Base-by-base conservation (phyloP, 805 yeast species). In the Cyberlindnera petersonii region DNA sequence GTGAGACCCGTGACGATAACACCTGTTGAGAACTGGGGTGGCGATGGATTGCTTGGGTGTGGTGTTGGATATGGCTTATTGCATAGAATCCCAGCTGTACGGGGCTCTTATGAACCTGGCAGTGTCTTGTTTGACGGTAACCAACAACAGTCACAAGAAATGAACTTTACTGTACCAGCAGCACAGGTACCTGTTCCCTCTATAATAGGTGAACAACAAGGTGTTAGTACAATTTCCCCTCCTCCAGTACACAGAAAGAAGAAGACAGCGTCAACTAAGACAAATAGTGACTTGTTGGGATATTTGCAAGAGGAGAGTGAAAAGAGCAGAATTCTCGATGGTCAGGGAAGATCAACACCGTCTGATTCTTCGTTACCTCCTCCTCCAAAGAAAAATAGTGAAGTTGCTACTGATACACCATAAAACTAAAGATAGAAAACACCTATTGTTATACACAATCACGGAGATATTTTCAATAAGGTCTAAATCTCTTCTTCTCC, bases 21-120 rank as follows among this genome's bases (percentile, higher is more conserved):
- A 38, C 83, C 86, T 3, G 65, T 72, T n/a, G 71, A 72, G n/a
- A 60, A 65, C 14, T 85, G 93, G 87, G 86, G 88, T n/a, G 87
- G 89, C 13, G 73, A 68, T 47, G 95, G 96, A 1, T 67, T 87
- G 26, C 64, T 91, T 26, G 98, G 98, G 2, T 88, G 96, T 63
- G 95, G 89, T 48, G 94, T 91, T 15, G 98, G 97, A 0, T 89
- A 88, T 53, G 98, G 98, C 0, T 70, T 84, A 36, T 65, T 91
- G 35, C 98, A 91, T 57, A 67, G 93, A 44, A 63, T 86, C n/a
- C 96, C 98, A 1, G 76, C 78, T 42, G 82, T 77, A 5, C 56
- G 70, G 9, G 75, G 74, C 0, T 40, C 48, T 9, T 31, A 53
- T 21, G 64, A 55, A 16, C 68, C 69, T 5, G 68, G 69, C 2